Evolutionary conservation across 345 rosid species (phyloP).

Genomic region (Hibiscus tridactylites): DNA sequence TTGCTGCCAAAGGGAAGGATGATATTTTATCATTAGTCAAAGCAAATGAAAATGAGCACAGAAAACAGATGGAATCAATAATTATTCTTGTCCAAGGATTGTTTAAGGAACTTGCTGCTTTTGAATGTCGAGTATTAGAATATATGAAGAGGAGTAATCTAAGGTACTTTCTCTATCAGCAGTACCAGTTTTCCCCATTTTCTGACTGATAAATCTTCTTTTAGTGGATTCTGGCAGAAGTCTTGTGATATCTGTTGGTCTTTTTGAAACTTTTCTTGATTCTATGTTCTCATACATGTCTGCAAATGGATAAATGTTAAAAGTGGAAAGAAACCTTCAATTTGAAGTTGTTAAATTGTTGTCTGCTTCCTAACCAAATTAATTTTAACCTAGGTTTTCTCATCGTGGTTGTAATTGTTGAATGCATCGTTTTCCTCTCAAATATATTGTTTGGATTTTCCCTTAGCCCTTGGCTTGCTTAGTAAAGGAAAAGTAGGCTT

Average conservation of each 20-base stretch:
- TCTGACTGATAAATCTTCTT: background rate
- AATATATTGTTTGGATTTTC: background rate
- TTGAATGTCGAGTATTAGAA: conserved; percentile 34
- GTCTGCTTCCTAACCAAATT: background rate
- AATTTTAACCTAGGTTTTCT: background rate
- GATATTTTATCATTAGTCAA: conserved; percentile 24
- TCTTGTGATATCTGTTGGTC: background rate
- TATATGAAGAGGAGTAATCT: conserved; percentile 28
- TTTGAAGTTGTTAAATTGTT: background rate
- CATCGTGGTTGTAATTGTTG: background rate
- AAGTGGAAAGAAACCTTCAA: background rate
- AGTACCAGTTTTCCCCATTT: background rate
- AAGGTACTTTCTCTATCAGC: conserved; percentile 35
- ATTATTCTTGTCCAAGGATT: conserved; percentile 27
- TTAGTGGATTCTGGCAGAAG: background rate
- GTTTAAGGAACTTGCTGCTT: conserved; percentile 12
- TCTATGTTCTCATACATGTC: background rate
- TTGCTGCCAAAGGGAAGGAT: conserved; percentile 22
- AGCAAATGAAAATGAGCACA: conserved; percentile 37
- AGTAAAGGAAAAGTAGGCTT: background rate
- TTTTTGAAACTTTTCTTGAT: background rate
- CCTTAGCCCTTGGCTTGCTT: background rate
- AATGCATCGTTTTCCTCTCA: background rate
- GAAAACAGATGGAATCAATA: conserved; percentile 39
- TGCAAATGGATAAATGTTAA: background rate